Evolutionary conservation across 441 rosid genomes (phyloP), one percentile per base, ranked within the genome.

Genomic region (Gossypium davidsonii): DNA sequence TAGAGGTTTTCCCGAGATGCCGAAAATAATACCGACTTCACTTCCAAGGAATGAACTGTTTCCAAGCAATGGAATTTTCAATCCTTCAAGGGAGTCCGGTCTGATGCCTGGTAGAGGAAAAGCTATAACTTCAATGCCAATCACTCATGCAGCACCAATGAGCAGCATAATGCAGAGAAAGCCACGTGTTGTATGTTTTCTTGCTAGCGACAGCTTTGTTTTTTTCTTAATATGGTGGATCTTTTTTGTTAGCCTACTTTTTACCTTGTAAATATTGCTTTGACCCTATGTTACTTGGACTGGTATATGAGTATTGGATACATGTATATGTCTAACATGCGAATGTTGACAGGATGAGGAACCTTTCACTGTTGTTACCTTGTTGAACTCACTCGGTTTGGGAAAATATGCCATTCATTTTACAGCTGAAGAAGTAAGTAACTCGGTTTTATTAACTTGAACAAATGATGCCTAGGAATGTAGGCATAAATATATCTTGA

Each of bases 341-440:
- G 34, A 31, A 31, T 31, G 6, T 76, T 37, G 70, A 6, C 79
- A 79, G 86, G 76, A 71, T 25, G 81, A 80, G 66, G 83, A 80
- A 78, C 71, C 80, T 71, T 69, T 73, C 17, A 78, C 77, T 59
- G 75, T 86, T 70, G 53, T 79, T 37, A 34, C 71, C 56, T 84
- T 88, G 31, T 77, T 88, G 81, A 75, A 83, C 59, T 83, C 90
- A 48, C 84, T 88, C 64, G 88, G 83, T 64, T 78, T 88, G 80
- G 84, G 77, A 53, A 82, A 88, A 79, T 88, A 88, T 59, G 77
- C 56, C 46, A 59, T 82, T 67, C 21, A 0, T 68, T 86, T 88
- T 73, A 79, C 65, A 71, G 89, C 83, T 49, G 91, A 88, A 78
- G 92, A 88, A 78, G 91, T 88, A 73, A 88, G 91, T 75, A 48